phyloP scores from a whole-genome alignment of 192 early-diverging fungal genomes.

The Backusella tarrabulga region DNA sequence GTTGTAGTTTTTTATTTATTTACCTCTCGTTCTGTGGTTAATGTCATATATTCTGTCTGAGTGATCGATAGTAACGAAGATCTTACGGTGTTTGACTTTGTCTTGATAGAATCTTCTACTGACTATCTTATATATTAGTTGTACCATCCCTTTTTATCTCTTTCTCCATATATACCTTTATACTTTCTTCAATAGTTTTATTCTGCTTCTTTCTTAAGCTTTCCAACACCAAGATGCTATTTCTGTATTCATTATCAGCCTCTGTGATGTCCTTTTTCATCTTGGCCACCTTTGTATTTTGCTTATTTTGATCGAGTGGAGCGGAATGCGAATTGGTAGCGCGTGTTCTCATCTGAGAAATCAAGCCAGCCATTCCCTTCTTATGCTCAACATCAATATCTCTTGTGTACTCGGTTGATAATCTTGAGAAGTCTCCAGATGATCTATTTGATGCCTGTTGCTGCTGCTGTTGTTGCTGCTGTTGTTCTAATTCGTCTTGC shows the following conservation, averaged over 20 bases:
- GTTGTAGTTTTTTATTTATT: background rate
- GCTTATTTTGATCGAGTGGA: constrained; percentile 27
- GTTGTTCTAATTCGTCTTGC: background rate
- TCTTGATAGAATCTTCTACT: background rate
- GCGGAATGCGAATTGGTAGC: constrained; percentile 12
- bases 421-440: background rate
- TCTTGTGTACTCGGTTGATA: background rate
- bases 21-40: constrained; percentile 8
- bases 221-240: constrained; percentile 27
- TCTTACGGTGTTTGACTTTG: constrained; percentile 6
- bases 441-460: background rate
- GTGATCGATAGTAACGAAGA: background rate
- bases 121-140: background rate
- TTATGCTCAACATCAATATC: constrained; percentile 22
- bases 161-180: background rate
- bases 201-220: constrained; percentile 23
- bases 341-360: constrained; percentile 30
- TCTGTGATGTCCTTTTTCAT: constrained; percentile 41
- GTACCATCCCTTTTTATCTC: background rate
- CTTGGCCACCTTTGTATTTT: constrained; percentile 36
- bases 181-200: background rate
- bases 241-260: constrained; percentile 31
- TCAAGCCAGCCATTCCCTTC: constrained; percentile 30
- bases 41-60: background rate
- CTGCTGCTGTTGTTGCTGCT: background rate